Conservation (phyloP, 306 rosid genomes). For the Erythrophleum fordii region DNA sequence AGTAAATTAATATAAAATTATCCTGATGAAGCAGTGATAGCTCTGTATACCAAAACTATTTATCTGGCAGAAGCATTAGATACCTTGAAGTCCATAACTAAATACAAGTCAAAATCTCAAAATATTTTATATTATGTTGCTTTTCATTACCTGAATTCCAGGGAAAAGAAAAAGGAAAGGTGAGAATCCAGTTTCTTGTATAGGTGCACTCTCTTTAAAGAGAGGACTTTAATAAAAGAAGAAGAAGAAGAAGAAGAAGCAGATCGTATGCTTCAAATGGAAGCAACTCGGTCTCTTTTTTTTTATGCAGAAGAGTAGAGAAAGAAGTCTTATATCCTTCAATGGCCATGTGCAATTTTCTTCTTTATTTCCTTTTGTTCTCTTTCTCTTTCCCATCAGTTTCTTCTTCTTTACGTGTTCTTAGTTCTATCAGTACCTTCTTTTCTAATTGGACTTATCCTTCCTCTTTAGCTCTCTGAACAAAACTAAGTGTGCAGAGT, state of each 20-base stretch:
- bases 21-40: not conserved
- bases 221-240: not conserved
- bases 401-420: slow-evolving; percentile 26
- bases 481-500: not conserved
- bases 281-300: slow-evolving; percentile 49
- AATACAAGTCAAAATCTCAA: not conserved
- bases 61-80: not conserved
- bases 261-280: slow-evolving; percentile 62
- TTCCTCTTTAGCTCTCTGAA: not conserved
- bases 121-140: not conserved
- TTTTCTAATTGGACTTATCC: not conserved
- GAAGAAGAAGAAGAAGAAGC: slow-evolving; percentile 23
- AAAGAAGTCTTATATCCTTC: slow-evolving; percentile 30
- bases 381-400: not conserved
- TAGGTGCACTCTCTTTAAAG: slow-evolving; percentile 38
- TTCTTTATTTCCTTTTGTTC: slow-evolving; percentile 30
- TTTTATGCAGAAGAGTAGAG: slow-evolving; percentile 34
- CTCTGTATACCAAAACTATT: not conserved
- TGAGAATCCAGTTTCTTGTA: slow-evolving; percentile 42
- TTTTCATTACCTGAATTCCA: too few species aligned
- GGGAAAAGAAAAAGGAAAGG: slow-evolving; percentile 18
- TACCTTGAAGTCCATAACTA: too few species aligned
- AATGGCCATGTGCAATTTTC: slow-evolving; percentile 19
- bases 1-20: too few species aligned
- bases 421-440: not conserved